phyloP scores from a whole-genome alignment of 2,329 filamentous ascomycete genomes.

The Leptographium galeiforme region DNA sequence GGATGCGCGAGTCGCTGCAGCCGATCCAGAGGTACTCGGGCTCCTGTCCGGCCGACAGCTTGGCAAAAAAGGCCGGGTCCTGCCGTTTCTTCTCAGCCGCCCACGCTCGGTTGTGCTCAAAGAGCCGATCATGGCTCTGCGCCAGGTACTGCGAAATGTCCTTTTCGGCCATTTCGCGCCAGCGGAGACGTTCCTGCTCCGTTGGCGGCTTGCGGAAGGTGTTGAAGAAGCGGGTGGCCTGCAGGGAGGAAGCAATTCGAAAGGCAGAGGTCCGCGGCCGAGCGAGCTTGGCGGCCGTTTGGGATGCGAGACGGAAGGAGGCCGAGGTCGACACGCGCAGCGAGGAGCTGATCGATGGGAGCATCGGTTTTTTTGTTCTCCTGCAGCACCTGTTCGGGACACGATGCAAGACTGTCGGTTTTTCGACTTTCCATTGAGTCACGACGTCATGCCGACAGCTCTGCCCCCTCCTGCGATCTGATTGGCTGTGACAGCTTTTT shows the following conservation, averaged over 20 bases:
- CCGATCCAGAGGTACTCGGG: conserved; percentile 79
- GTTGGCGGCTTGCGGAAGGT: not conserved
- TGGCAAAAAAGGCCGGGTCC: conserved; percentile 53
- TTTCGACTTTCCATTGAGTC: no score
- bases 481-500: no score
- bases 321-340: no score
- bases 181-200: not conserved
- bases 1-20: conserved; percentile 80
- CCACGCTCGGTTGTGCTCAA: conserved; percentile 56
- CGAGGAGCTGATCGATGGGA: no score
- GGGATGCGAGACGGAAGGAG: no score
- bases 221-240: not conserved
- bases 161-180: conserved; percentile 11
- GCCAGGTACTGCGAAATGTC: conserved; percentile 42
- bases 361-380: no score
- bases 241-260: not conserved
- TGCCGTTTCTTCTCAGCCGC: conserved; percentile 41
- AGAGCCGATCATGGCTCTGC: conserved; percentile 52
- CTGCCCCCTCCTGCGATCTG: no score
- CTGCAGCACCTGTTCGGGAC: no score
- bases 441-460: no score
- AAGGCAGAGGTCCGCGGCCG: no score
- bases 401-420: no score
- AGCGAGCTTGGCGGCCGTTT: no score
- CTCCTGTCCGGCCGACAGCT: conserved; percentile 49